Evolutionary conservation across 768 basidiomycete species (phyloP).

Genomic region (Leccinum ochraceum): DNA sequence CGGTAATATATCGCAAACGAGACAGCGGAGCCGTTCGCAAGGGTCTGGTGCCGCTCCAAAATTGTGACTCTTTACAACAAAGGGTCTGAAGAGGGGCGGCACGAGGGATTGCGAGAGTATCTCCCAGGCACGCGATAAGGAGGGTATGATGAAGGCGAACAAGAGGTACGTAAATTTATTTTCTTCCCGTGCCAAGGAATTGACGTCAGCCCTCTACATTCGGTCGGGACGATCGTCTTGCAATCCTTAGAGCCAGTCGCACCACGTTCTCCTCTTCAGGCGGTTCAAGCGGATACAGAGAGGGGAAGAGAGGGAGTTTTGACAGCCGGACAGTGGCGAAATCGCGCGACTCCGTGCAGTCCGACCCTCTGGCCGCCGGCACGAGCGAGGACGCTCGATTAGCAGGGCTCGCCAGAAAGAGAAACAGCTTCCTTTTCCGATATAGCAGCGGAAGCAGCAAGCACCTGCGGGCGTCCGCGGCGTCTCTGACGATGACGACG

Average conservation of each 20-base stretch:
- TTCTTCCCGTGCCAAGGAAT: background rate
- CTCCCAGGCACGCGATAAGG: background rate
- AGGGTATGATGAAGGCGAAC: background rate
- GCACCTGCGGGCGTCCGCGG: background rate
- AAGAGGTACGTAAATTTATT: conserved; percentile 6
- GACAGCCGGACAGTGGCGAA: background rate
- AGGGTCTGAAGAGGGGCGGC: conserved; percentile 10
- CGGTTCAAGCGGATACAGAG: conserved; percentile 3
- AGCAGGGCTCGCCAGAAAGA: background rate
- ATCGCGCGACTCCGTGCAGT: conserved; percentile 4
- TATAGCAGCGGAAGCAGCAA: conserved; percentile 2
- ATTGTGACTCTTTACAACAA: conserved; percentile 14
- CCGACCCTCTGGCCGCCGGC: conserved; percentile 2
- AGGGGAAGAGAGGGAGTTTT: background rate
- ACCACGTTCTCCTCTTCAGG: conserved; percentile 16
- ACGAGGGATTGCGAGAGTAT: background rate
- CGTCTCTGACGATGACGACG: background rate
- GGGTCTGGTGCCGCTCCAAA: background rate
- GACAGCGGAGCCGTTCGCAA: conserved; percentile 12
- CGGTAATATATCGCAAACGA: conserved; percentile 25
- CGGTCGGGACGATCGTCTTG: background rate
- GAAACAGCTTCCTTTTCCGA: background rate
- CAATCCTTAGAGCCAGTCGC: conserved; percentile 11
- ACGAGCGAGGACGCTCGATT: background rate
- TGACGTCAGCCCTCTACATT: background rate